Percentiles rank a stretch among this genome's conserved stretches.
phyloP scores from a whole-genome alignment of 108 stramenopile species.

The Stephanodiscus minutulus region DNA sequence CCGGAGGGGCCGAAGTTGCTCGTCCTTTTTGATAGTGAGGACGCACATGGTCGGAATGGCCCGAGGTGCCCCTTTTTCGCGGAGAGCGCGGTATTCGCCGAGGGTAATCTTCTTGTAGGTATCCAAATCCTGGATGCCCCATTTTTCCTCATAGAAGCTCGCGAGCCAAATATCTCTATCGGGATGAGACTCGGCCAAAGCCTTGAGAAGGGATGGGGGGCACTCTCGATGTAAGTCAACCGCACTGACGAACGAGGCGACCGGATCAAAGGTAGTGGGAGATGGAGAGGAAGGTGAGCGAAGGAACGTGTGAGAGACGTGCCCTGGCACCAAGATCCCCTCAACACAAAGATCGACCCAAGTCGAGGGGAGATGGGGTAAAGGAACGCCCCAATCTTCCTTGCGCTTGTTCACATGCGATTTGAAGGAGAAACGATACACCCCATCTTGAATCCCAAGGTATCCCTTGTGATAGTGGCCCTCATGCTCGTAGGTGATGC shows the following conservation, averaged over 20 bases:
- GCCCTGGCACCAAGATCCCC: too few species aligned
- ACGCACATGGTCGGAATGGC: constrained; percentile 28
- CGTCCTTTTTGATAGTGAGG: constrained; percentile 11
- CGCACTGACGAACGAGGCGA: neutral
- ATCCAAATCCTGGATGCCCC: neutral
- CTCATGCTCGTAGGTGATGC: neutral
- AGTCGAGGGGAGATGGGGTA: too few species aligned
- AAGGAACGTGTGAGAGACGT: too few species aligned
- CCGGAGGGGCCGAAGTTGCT: constrained; percentile 1
- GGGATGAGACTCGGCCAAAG: neutral
- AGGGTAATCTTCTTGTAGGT: neutral
- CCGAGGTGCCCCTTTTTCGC: neutral
- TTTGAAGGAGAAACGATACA: neutral
- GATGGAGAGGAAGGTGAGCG: neutral
- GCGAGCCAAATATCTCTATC: neutral
- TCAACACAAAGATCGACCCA: too few species aligned
- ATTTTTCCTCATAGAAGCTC: neutral
- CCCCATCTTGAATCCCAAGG: neutral
- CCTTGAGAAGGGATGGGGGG: neutral
- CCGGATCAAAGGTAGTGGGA: neutral
- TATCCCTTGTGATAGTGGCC: neutral
- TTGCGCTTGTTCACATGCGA: too few species aligned
- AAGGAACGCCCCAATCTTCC: too few species aligned
- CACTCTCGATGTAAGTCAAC: neutral
- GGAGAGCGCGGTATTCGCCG: neutral